phyloP scores from a whole-genome alignment of 2,329 filamentous ascomycete species.

The Epichloe hybrida region DNA sequence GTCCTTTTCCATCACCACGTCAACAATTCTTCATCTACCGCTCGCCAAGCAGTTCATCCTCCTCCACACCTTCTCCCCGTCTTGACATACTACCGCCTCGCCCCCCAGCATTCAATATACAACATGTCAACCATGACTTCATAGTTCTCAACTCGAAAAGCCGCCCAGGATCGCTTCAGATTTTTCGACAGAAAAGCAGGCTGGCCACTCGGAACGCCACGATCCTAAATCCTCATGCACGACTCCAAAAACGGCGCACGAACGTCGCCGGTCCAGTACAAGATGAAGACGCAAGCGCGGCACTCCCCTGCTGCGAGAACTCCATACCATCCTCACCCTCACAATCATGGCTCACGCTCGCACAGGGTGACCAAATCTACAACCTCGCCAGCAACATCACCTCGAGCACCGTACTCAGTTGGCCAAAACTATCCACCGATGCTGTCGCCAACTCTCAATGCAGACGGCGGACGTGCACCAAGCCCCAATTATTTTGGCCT shows the following conservation, averaged over 20 bases:
- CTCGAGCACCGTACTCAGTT: slow-evolving; percentile 37
- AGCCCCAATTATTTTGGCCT: slow-evolving; percentile 87
- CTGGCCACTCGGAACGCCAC: neutral
- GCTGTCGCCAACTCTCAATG: slow-evolving; percentile 27
- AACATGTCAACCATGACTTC: slow-evolving; percentile 3
- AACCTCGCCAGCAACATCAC: slow-evolving; percentile 40
- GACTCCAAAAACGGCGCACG: slow-evolving; percentile 21
- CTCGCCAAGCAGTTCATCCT: neutral
- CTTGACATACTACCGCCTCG: neutral
- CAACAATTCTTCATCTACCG: neutral
- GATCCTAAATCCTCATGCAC: neutral
- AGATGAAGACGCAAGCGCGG: slow-evolving; percentile 32
- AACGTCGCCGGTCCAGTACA: slow-evolving; percentile 24
- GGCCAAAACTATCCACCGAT: slow-evolving; percentile 41
- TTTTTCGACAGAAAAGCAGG: neutral
- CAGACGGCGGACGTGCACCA: slow-evolving; percentile 30
- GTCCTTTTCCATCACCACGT: neutral
- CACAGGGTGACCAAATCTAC: slow-evolving; percentile 26
- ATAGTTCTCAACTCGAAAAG: neutral
- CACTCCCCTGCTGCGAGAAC: slow-evolving; percentile 22
- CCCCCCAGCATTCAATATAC: no score
- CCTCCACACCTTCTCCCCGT: neutral
- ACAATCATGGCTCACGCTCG: slow-evolving; percentile 29
- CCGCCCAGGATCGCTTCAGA: neutral
- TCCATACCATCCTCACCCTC: slow-evolving; percentile 23